Percentiles rank a stretch among this genome's conserved stretches.
Conservation (phyloP, 1,284 basidiomycete species). For the Cutaneotrichosporon mucoides region DNA sequence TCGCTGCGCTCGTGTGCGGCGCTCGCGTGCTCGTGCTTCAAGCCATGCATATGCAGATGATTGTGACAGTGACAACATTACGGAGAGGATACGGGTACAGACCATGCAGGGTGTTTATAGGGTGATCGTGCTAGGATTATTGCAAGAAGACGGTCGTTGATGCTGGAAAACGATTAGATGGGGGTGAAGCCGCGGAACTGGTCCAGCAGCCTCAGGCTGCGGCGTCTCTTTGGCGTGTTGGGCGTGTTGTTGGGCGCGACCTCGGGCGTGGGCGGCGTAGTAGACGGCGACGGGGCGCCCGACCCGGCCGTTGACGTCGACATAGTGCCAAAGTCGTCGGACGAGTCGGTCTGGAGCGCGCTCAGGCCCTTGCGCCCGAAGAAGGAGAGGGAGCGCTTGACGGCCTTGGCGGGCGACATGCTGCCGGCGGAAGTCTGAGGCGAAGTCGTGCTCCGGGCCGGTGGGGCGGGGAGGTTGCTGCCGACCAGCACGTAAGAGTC, state of each 20-base stretch:
- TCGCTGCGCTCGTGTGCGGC: no score
- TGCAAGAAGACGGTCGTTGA: neutral
- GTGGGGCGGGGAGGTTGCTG: neutral
- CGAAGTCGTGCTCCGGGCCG: neutral
- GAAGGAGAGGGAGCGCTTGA: conserved; percentile 12
- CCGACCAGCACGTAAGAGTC: neutral
- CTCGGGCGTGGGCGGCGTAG: neutral
- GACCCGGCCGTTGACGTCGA: neutral
- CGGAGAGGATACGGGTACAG: neutral
- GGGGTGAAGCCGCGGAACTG: conserved; percentile 17
- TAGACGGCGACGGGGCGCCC: neutral
- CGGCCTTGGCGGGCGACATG: neutral
- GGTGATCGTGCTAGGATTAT: neutral
- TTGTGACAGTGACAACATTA: conserved; percentile 3
- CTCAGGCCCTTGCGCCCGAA: conserved; percentile 4
- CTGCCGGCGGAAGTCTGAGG: neutral
- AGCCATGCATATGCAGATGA: conserved; percentile 5
- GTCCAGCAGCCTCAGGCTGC: conserved; percentile 14
- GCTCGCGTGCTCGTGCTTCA: neutral
- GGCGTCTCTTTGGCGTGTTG: conserved; percentile 9
- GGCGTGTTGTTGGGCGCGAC: neutral
- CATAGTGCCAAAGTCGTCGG: neutral
- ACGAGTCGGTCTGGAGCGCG: neutral
- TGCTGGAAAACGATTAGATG: neutral
- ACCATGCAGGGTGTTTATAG: neutral